phyloP scores from a whole-genome alignment of 2,329 filamentous ascomycete genomes.

The Magnaporthales sp. region DNA sequence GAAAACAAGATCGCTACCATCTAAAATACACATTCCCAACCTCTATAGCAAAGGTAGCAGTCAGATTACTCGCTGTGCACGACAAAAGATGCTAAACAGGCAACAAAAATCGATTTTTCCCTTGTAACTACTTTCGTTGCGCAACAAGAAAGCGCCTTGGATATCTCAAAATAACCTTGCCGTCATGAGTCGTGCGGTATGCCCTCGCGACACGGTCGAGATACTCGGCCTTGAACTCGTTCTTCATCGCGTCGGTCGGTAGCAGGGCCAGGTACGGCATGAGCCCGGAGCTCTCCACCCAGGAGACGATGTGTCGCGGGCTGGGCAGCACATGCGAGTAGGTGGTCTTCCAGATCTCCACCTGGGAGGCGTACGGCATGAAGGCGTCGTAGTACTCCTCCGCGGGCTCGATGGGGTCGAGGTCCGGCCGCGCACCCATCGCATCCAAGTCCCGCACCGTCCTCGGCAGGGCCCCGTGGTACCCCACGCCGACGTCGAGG shows the following conservation, averaged over 20 bases:
- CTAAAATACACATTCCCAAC: no score
- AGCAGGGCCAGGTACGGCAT: conserved; percentile 44
- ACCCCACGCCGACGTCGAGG: background rate
- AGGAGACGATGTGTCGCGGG: conserved; percentile 45
- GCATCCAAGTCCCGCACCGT: background rate
- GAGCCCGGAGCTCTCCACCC: conserved; percentile 49
- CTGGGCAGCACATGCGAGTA: conserved; percentile 43
- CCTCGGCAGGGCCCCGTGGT: background rate
- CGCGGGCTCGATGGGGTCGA: conserved; percentile 46
- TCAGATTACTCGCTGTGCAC: no score
- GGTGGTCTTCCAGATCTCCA: conserved; percentile 45
- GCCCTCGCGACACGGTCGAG: conserved; percentile 27
- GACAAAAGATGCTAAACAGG: no score
- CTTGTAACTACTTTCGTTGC: conserved; percentile 9
- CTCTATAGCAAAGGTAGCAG: no score
- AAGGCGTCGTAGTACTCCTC: conserved; percentile 40
- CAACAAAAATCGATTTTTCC: background rate
- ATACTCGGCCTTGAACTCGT: conserved; percentile 36
- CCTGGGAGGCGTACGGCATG: conserved; percentile 25
- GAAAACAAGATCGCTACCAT: no score
- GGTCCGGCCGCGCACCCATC: conserved; percentile 23
- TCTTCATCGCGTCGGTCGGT: conserved; percentile 25
- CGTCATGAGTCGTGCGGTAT: conserved; percentile 38
- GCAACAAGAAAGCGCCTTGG: conserved; percentile 48
- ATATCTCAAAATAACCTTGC: conserved; percentile 44